Evolutionary conservation across 176 grass and related monocot genomes (phyloP).

Genomic region (Aegilops tauschii): DNA sequence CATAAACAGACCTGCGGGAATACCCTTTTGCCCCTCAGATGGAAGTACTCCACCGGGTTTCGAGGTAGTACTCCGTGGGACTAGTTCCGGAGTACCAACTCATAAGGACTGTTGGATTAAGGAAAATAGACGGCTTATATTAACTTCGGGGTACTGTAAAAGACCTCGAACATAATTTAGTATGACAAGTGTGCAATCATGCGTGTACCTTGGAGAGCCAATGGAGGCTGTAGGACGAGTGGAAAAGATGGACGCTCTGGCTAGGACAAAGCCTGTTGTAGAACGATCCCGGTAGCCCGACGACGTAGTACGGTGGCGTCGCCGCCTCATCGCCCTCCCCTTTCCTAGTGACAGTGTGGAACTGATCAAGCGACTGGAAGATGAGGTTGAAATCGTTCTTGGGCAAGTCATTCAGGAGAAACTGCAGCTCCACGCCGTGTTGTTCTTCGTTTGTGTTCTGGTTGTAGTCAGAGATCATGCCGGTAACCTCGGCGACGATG

Average conservation of each 20-base stretch:
- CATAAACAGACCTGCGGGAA: no score
- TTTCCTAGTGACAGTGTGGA: background rate
- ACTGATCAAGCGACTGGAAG: conserved; percentile 30
- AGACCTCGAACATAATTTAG: no score
- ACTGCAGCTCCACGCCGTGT: background rate
- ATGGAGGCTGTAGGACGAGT: conserved; percentile 38
- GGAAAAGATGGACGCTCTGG: conserved; percentile 51
- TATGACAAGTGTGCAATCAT: no score
- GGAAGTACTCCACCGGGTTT: no score
- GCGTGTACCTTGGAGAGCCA: conserved; percentile 49
- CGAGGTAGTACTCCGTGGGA: no score
- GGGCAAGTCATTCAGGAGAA: conserved; percentile 56
- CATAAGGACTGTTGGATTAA: no score
- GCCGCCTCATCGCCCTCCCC: background rate
- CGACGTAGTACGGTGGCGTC: background rate
- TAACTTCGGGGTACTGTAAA: no score
- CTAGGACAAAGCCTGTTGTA: conserved; percentile 41
- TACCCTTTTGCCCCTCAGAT: no score
- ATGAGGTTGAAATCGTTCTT: conserved; percentile 58
- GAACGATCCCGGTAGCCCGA: conserved; percentile 40
- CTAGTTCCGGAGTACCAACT: no score
- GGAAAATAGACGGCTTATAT: no score
- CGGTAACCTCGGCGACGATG: conserved; percentile 30
- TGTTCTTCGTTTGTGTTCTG: no score
- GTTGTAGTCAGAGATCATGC: background rate